These are phyloP conservation scores for Carpinus fangiana DNA, from an alignment of 306 rosid genomes.

Conservation along the genomic window DNA sequence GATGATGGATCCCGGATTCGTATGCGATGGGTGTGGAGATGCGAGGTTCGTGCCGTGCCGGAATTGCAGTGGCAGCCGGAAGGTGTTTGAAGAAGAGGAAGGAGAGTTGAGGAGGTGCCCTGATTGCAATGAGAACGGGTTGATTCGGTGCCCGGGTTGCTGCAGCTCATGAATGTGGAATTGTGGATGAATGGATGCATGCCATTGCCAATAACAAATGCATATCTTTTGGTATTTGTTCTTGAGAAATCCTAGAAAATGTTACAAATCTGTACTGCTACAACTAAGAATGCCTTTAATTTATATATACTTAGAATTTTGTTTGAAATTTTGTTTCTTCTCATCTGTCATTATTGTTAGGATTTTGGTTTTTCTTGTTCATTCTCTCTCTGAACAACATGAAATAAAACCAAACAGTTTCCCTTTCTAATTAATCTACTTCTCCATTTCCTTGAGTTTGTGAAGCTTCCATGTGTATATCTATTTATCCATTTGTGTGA, in stretches of 20 bases:
- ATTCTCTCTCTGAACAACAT: conserved; percentile 31
- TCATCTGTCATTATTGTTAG: neutral
- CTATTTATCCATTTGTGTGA: too few relatives aligned
- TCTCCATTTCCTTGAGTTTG: neutral
- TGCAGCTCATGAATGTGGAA: conserved; percentile 41
- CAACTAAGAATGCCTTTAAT: conserved; percentile 25
- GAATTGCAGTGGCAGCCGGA: conserved; percentile 69
- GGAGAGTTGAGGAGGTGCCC: conserved; percentile 62
- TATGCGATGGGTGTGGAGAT: conserved; percentile 67
- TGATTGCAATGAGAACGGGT: conserved; percentile 80
- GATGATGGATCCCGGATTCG: conserved; percentile 44
- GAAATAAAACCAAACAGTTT: conserved; percentile 29
- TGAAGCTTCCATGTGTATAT: neutral
- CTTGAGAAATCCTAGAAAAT: conserved; percentile 28
- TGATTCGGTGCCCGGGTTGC: conserved; percentile 69
- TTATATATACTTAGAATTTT: conserved; percentile 24
- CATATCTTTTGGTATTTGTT: neutral
- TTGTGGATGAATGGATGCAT: neutral
- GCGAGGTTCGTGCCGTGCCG: conserved; percentile 75
- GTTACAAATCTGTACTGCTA: neutral
- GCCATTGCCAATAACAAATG: neutral
- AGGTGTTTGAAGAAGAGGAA: conserved; percentile 58
- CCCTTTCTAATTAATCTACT: neutral
- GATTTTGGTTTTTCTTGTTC: conserved; percentile 21
- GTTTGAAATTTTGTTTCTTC: conserved; percentile 18